phyloP scores from a whole-genome alignment of 352 stramenopile genomes.

The Elongisporangium anandrum region DNA sequence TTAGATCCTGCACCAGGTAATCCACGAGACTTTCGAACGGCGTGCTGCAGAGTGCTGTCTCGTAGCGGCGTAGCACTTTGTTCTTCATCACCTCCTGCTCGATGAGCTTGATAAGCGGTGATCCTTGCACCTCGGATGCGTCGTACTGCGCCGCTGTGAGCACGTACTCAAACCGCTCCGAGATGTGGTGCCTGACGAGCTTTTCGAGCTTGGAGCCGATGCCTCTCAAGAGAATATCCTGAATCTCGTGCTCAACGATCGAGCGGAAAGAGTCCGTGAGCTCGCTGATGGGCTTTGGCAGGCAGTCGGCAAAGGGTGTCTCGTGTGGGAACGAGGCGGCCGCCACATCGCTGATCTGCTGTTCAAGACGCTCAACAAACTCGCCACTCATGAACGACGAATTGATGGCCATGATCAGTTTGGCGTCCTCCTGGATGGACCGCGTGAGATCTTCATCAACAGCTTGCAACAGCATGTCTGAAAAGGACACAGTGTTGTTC shows the following conservation, averaged over 20 bases:
- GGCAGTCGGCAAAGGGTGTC: conserved; percentile 57
- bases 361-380: conserved; percentile 56
- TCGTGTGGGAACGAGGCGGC: conserved; percentile 39
- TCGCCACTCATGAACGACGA: conserved; percentile 76
- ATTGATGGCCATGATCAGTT: conserved; percentile 87
- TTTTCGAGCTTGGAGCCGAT: conserved; percentile 40
- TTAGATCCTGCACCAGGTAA: conserved; percentile 53
- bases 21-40: conserved; percentile 73
- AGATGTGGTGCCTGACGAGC: conserved; percentile 38
- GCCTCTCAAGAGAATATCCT: conserved; percentile 48
- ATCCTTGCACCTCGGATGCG: conserved; percentile 48
- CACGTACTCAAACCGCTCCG: conserved; percentile 58
- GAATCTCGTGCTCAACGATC: conserved; percentile 69
- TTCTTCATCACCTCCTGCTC: conserved; percentile 72
- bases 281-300: conserved; percentile 67
- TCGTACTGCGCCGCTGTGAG: conserved; percentile 67
- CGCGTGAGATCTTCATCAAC: conserved; percentile 74
- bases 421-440: conserved; percentile 60
- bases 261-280: conserved; percentile 65
- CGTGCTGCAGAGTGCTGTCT: conserved; percentile 39
- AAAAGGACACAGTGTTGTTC: conserved; percentile 59
- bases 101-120: conserved; percentile 56
- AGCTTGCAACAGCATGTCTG: conserved; percentile 69
- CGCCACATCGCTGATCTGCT: conserved; percentile 58
- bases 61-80: conserved; percentile 53